phyloP scores from a whole-genome alignment of 2,329 filamentous ascomycete genomes.

The Fusarium burgessii region DNA sequence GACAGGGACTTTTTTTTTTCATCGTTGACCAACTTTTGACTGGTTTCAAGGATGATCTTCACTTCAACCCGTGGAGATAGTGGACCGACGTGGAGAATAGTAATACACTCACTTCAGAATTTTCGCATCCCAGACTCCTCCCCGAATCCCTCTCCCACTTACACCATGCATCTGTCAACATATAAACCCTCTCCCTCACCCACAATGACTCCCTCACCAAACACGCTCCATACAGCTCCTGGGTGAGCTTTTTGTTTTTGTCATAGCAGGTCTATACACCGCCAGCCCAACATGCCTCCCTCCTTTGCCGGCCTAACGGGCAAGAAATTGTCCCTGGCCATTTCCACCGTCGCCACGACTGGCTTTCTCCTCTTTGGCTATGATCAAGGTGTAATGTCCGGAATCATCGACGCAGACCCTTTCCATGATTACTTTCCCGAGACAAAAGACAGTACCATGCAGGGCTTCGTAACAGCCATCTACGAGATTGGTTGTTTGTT shows the following conservation, averaged over 20 bases:
- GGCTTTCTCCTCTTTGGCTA: conserved; percentile 72
- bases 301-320: conserved; percentile 70
- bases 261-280: conserved; percentile 38
- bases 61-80: conserved; percentile 29
- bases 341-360: conserved; percentile 73
- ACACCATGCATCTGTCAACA: neutral
- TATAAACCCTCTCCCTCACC: conserved; percentile 28
- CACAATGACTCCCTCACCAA: neutral
- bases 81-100: conserved; percentile 17
- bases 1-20: conserved; percentile 3
- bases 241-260: conserved; percentile 17
- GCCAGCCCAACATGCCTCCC: conserved; percentile 58
- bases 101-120: conserved; percentile 10
- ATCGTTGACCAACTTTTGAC: conserved; percentile 19
- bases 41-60: conserved; percentile 39
- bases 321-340: conserved; percentile 64
- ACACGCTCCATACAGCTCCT: conserved; percentile 25
- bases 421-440: conserved; percentile 62
- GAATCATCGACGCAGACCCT: conserved; percentile 63
- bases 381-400: conserved; percentile 67
- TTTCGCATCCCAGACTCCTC: conserved; percentile 15
- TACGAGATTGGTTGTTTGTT: conserved; percentile 66
- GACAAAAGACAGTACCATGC: conserved; percentile 60
- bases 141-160: neutral
- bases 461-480: conserved; percentile 61